Evolutionary conservation across 2,329 filamentous ascomycete genomes (phyloP).

Genomic region (Neofusicoccum parvum): DNA sequence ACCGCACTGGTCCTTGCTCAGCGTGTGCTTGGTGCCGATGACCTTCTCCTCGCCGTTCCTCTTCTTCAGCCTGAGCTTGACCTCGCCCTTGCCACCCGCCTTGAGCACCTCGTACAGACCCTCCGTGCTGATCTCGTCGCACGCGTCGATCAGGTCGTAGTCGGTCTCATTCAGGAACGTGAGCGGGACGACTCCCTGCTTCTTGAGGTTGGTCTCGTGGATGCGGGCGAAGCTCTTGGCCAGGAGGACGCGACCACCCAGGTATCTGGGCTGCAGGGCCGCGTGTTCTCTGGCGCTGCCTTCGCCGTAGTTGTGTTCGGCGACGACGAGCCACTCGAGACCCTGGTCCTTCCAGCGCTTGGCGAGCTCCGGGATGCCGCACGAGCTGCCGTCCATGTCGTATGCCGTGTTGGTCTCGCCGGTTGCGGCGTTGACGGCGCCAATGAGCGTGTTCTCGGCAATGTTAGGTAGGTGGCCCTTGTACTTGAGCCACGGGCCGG

Average conservation of each 20-base stretch:
- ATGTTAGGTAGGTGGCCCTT: slow-evolving; percentile 99
- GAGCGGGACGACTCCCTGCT: slow-evolving; percentile 93
- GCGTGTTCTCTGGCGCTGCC: slow-evolving; percentile 88
- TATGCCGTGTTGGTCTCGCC: slow-evolving; percentile 91
- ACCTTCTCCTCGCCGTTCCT: slow-evolving; percentile 63
- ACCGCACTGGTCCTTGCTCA: slow-evolving; percentile 85
- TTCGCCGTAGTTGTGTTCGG: slow-evolving; percentile 97
- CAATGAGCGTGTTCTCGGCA: slow-evolving; percentile 94
- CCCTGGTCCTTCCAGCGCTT: slow-evolving; percentile 76
- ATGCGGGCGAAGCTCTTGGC: slow-evolving; percentile 88
- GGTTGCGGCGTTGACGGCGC: slow-evolving; percentile 88
- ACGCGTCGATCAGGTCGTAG: slow-evolving; percentile 80
- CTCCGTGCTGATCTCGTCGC: slow-evolving; percentile 80
- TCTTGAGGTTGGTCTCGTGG: slow-evolving; percentile 95
- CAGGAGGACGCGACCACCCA: slow-evolving; percentile 81
- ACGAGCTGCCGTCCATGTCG: slow-evolving; percentile 73
- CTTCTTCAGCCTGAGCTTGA: slow-evolving; percentile 61
- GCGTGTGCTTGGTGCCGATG: slow-evolving; percentile 81
- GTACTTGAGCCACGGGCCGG: slow-evolving; percentile 97
- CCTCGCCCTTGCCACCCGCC: slow-evolving; percentile 75
- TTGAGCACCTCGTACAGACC: slow-evolving; percentile 81
- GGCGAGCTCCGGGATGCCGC: slow-evolving; percentile 85
- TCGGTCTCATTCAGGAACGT: slow-evolving; percentile 88
- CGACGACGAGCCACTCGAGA: slow-evolving; percentile 87
- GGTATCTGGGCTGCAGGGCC: slow-evolving; percentile 85